Evolutionary conservation across 2,329 filamentous ascomycete genomes (phyloP), one percentile per base, ranked within the genome.

Genomic region (Apiospora phragmitis): DNA sequence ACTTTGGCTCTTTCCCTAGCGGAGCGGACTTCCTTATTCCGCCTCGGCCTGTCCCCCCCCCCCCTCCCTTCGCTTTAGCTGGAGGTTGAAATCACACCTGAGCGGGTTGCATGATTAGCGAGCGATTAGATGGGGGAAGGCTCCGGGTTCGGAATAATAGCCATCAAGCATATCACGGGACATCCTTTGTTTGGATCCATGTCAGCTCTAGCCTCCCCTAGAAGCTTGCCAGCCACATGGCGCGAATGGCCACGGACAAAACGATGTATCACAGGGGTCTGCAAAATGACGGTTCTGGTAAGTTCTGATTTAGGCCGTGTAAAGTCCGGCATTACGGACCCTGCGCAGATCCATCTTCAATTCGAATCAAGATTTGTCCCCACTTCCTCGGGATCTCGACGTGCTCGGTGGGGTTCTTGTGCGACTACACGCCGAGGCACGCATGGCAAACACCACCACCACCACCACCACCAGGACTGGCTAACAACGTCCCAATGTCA

Each of bases 301-400:
- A 38, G 32, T 38, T 62, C 55, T 38, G 9, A 21, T 38, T 62
- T 62, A 29, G 55, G 29, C 55, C 32, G 55, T 62, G 55, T 38
- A 62, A 62, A 62, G 55, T n/a, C 55, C 55, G 55, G 38, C 32
- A 62, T n/a, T 62, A 62, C 55, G 32, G 55, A 62, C 55, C 55
- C 55, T 35, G 55, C 55, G 55, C 55, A 62, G 55, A 62, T 62
- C 55, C 55, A 35, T 62, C 55, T 38, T 38, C 55, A 59, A 59
- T 59, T 35, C 55, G 29, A 62, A 62, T 62, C 55, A 62, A 62
- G 51, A 59, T 59, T 59, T 59, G 55, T 62, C 55, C 21, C 55
- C 55, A 62, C 55, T 62, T 38, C 21, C 55, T 62, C 55, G 55
- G 55, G 32, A 62, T 35, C 29, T 55, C 26, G 16, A 55, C 18